Conservation (phyloP, 129 eudicot genomes). For the Erigeron canadensis region DNA sequence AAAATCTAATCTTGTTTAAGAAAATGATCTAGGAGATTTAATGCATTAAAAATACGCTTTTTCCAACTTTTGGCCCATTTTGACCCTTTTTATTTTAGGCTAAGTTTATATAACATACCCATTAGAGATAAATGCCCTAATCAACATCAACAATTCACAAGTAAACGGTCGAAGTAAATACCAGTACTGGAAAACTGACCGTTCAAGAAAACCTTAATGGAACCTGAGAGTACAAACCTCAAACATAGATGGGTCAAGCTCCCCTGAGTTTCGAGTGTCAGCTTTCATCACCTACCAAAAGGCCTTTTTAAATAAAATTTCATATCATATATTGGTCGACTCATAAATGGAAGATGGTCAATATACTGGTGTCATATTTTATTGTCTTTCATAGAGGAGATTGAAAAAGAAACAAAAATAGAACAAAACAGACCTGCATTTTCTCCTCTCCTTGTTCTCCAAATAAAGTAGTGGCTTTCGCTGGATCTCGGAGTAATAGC, state of each 20-base stretch:
- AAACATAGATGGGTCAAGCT: conserved; percentile 76
- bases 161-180: neutral
- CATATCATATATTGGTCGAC: conserved; percentile 23
- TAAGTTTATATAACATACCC: neutral
- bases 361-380: neutral
- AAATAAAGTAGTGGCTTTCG: conserved; percentile 78
- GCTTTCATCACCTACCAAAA: conserved; percentile 77
- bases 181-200: neutral
- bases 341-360: conserved; percentile 5
- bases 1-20: neutral
- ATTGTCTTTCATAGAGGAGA: neutral
- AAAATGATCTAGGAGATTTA: neutral
- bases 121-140: too few species aligned
- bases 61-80: neutral
- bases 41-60: neutral
- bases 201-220: neutral
- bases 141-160: neutral
- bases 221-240: conserved; percentile 53
- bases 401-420: neutral
- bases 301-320: conserved; percentile 30
- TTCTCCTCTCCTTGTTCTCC: conserved; percentile 81
- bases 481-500: conserved; percentile 74
- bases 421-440: conserved; percentile 56
- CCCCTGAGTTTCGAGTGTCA: conserved; percentile 79
- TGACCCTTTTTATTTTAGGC: neutral